A percentile compares a stretch with the other conserved stretches of the same genome.
phyloP scores from a whole-genome alignment of 2,329 filamentous ascomycete genomes.

The Microdochium bolleyi region DNA sequence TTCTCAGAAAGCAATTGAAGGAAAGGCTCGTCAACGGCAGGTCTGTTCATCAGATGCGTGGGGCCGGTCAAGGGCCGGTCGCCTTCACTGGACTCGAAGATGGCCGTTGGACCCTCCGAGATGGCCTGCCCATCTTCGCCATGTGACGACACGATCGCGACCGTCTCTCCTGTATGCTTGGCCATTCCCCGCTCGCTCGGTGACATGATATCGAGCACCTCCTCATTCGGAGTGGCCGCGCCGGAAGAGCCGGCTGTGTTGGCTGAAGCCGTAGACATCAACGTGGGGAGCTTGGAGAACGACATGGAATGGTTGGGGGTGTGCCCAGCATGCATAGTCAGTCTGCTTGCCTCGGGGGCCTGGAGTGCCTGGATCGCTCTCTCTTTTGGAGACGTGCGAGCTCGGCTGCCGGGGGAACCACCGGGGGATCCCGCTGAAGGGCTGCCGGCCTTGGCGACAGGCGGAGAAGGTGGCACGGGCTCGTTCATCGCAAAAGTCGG shows the following conservation, averaged over 20 bases:
- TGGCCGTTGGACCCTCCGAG: slow-evolving; percentile 9
- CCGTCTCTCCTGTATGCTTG: slow-evolving; percentile 4
- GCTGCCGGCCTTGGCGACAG: background rate
- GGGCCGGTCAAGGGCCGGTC: slow-evolving; percentile 43
- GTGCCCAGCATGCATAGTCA: slow-evolving; percentile 56
- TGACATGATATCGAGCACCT: slow-evolving; percentile 8
- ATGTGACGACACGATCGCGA: background rate
- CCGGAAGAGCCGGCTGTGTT: slow-evolving; percentile 32
- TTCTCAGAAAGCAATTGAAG: slow-evolving; percentile 41
- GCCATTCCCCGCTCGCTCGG: slow-evolving; percentile 15
- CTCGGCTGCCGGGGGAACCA: slow-evolving; percentile 3
- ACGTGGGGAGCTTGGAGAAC: slow-evolving; percentile 40
- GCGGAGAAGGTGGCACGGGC: slow-evolving; percentile 10
- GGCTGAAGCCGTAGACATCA: slow-evolving; percentile 28
- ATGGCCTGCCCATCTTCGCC: background rate
- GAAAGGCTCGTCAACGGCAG: slow-evolving; percentile 47
- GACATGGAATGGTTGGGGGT: slow-evolving; percentile 50
- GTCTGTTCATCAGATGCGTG: slow-evolving; percentile 46
- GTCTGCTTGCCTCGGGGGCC: slow-evolving; percentile 39
- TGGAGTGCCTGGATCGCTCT: slow-evolving; percentile 37
- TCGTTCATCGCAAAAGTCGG: slow-evolving; percentile 37
- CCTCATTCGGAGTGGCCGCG: slow-evolving; percentile 25
- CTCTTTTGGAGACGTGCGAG: slow-evolving; percentile 23
- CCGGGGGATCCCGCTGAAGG: slow-evolving; percentile 6
- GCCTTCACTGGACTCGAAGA: slow-evolving; percentile 29